phyloP scores from a whole-genome alignment of 352 stramenopile genomes.

The Phytophthora syringae region DNA sequence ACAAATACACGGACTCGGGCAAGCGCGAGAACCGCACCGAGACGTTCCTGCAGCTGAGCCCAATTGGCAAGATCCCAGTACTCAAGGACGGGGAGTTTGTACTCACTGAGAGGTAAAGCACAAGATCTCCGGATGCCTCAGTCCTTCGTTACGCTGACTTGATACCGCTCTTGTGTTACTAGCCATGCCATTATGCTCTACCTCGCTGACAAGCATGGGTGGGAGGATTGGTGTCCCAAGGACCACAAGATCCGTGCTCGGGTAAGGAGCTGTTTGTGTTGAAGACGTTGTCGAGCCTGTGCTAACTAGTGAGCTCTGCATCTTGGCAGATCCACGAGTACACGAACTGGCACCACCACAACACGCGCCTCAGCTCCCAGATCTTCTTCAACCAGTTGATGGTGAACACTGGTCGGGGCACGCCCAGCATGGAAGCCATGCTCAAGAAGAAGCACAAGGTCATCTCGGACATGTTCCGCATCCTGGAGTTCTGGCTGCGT shows the following conservation, averaged over 20 bases:
- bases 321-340: constrained; percentile 73
- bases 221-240: constrained; percentile 63
- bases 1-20: constrained; percentile 57
- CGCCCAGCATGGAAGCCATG: constrained; percentile 48
- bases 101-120: constrained; percentile 67
- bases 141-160: neutral
- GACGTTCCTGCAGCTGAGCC: constrained; percentile 62
- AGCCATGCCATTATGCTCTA: constrained; percentile 84
- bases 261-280: constrained; percentile 30
- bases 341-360: constrained; percentile 83
- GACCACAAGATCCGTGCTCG: constrained; percentile 69
- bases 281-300: neutral
- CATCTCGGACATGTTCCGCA: constrained; percentile 61
- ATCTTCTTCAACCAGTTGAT: constrained; percentile 74
- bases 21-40: constrained; percentile 62
- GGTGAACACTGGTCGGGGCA: constrained; percentile 57
- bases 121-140: no score
- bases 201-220: constrained; percentile 71
- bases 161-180: neutral
- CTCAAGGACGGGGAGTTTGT: constrained; percentile 74
- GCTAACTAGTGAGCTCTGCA: neutral
- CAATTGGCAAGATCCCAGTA: constrained; percentile 73
- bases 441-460: constrained; percentile 63
- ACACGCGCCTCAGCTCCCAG: constrained; percentile 63
- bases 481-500: constrained; percentile 77